Base-by-base conservation (phyloP, 331 rosid species). In the Erythrophleum ivorense region DNA sequence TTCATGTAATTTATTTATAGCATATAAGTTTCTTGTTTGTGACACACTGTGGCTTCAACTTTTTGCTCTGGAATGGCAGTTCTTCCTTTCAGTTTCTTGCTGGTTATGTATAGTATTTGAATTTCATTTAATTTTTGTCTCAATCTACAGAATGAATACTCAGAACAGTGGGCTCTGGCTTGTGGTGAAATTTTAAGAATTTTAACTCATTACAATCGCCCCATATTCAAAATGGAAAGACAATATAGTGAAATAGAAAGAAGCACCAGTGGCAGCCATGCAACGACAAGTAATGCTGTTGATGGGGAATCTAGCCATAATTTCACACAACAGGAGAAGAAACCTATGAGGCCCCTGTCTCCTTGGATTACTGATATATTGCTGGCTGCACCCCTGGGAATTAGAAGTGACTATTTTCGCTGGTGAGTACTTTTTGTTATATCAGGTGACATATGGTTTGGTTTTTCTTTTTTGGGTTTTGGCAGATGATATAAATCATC, bases 151-250 rank as follows among this genome's bases (percentile, higher is more conserved):
- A 89, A 89, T 73, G 99, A 92, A 81, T 95, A 93, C 78, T 95
- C 99, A 24, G 99, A 95, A 86, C 97, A 95, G 77, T 95, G 99
- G 99, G 98, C 99, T 52, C 78, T 95, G 84, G 99, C 99, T 48
- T 94, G 97, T 83, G 98, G 97, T 77, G 99, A 95, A 87, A 91
- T 95, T 71, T 91, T 95, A 86, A 89, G 99, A 65, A 91, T 95
- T 78, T 87, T 95, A 84, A 95, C 99, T 83, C 99, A 95, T 90
- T 95, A 95, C 81, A 95, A 95, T 81, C 98, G 99, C 68, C 99
- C 99, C 46, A 88, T 93, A 80, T 93, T 87, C 88, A 95, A 93
- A 85, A 85, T 41, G 55, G 97, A 92, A 75, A 93, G 80, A 63
- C 94, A 88, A 21, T 55, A 55, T 81, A 79, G 84, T 73, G 94